phyloP scores from a whole-genome alignment of 768 basidiomycete species.

The Jaapia argillacea region DNA sequence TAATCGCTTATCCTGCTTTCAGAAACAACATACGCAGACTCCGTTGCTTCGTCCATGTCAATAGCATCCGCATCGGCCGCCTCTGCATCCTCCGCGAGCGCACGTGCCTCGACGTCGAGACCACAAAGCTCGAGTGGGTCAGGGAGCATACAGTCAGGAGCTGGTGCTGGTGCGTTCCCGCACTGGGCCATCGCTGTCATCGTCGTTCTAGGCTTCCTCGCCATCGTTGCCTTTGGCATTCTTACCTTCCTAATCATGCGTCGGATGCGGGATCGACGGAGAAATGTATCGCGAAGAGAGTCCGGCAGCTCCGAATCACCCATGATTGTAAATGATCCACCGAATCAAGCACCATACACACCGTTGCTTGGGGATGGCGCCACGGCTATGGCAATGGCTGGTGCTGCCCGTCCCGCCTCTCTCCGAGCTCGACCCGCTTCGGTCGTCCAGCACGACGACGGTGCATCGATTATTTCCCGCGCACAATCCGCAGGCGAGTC shows the following conservation, averaged over 20 bases:
- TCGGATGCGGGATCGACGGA: conserved; percentile 44
- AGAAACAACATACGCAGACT: conserved; percentile 75
- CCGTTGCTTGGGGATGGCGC: conserved; percentile 32
- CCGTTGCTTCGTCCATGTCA: conserved; percentile 47
- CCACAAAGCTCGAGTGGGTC: conserved; percentile 17
- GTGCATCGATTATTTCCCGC: conserved; percentile 62
- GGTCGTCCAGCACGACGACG: conserved; percentile 42
- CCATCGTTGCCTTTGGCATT: conserved; percentile 59
- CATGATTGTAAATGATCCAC: conserved; percentile 64
- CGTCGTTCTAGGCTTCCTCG: conserved; percentile 76
- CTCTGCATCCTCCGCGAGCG: conserved; percentile 28
- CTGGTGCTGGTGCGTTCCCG: conserved; percentile 43
- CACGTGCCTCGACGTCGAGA: conserved; percentile 11
- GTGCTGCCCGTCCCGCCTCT: conserved; percentile 15
- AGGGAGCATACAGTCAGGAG: conserved; percentile 37
- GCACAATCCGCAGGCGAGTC: conserved; percentile 49
- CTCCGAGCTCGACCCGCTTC: conserved; percentile 22
- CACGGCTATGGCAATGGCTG: conserved; percentile 18
- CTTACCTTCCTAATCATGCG: conserved; percentile 69
- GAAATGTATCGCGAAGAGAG: conserved; percentile 44
- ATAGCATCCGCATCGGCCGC: conserved; percentile 28
- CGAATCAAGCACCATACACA: conserved; percentile 30
- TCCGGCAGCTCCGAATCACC: conserved; percentile 76
- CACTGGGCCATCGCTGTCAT: conserved; percentile 92
- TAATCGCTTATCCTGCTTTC: conserved; percentile 6